Percentiles rank a stretch among this genome's conserved stretches.
Conservation (phyloP, 225 moss, liverwort and hornwort genomes). For the Anthoceros angustus region DNA sequence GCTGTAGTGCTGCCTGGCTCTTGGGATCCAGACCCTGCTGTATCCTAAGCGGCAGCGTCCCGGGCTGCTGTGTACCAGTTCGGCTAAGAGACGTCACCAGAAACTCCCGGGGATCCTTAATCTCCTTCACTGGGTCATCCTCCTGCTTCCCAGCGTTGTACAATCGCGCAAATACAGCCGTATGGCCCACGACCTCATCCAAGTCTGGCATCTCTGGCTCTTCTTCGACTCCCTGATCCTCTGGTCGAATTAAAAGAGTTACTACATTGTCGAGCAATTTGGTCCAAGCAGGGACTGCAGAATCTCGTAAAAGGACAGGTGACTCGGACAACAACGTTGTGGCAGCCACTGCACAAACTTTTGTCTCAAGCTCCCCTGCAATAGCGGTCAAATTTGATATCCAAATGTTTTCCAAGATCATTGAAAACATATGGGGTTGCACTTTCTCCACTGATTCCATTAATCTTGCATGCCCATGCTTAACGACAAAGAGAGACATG, state of each 20-base stretch:
- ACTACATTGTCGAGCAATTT: constrained; percentile 67
- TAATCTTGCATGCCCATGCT: constrained; percentile 56
- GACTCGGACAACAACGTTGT: constrained; percentile 59
- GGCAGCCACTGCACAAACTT: constrained; percentile 77
- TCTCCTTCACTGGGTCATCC: constrained; percentile 76
- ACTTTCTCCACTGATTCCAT: constrained; percentile 68
- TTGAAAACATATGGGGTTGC: constrained; percentile 58
- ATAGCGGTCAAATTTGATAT: constrained; percentile 62
- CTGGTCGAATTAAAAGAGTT: constrained; percentile 78
- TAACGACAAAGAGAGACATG: constrained; percentile 83
- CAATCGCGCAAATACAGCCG: constrained; percentile 80
- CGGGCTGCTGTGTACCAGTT: constrained; percentile 47
- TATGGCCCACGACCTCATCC: constrained; percentile 91
- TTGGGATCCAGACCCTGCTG: constrained; percentile 55
- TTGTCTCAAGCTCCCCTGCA: constrained; percentile 77
- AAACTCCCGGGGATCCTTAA: constrained; percentile 66
- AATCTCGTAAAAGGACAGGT: constrained; percentile 39
- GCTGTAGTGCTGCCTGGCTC: constrained; percentile 57
- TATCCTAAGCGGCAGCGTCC: constrained; percentile 41
- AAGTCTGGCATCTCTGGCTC: constrained; percentile 89
- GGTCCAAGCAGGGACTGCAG: constrained; percentile 43
- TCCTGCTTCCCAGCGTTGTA: constrained; percentile 95
- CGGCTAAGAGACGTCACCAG: constrained; percentile 52
- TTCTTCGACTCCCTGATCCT: constrained; percentile 85
- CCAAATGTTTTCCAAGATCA: constrained; percentile 88